Evolutionary conservation across 805 yeast species (phyloP).

Genomic region (Wickerhamomyces bisporus): DNA sequence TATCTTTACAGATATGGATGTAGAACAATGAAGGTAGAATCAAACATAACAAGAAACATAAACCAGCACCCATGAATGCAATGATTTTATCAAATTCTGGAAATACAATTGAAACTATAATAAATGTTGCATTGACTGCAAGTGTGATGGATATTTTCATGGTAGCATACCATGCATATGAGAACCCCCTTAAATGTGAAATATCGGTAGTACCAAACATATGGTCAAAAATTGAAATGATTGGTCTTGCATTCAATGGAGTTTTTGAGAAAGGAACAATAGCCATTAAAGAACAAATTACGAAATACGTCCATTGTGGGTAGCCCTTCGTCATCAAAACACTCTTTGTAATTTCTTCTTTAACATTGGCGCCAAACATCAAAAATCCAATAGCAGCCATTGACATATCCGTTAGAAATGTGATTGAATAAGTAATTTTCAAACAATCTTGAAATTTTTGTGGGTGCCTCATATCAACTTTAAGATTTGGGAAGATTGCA

Average conservation of each 20-base stretch:
- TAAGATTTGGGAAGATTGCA: conserved; percentile 71
- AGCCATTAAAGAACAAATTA: conserved; percentile 68
- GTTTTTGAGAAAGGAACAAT: conserved; percentile 78
- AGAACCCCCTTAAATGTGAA: conserved; percentile 15
- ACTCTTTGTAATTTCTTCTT: conserved; percentile 75
- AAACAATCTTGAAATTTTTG: conserved; percentile 48
- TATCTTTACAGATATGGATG: conserved; percentile 44
- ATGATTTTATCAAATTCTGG: conserved; percentile 80
- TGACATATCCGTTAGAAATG: conserved; percentile 53
- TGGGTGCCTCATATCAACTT: conserved; percentile 68
- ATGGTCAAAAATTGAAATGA: conserved; percentile 63
- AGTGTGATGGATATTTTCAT: conserved; percentile 25
- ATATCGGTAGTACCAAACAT: conserved; percentile 31
- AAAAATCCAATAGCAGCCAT: conserved; percentile 66
- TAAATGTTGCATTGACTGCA: conserved; percentile 51
- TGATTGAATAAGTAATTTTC: conserved; percentile 52
- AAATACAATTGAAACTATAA: conserved; percentile 54
- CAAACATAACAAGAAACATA: conserved; percentile 75
- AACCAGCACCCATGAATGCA: conserved; percentile 75
- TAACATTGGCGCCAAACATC: conserved; percentile 72
- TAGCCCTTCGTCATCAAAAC: conserved; percentile 61
- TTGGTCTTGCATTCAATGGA: conserved; percentile 80
- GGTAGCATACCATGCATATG: conserved; percentile 16
- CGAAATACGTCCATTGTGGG: conserved; percentile 54
- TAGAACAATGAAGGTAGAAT: conserved; percentile 76